These are phyloP conservation scores for Xylogone sp. DNA, from an alignment of 2,329 filamentous ascomycete genomes.

Conservation along the genomic window DNA sequence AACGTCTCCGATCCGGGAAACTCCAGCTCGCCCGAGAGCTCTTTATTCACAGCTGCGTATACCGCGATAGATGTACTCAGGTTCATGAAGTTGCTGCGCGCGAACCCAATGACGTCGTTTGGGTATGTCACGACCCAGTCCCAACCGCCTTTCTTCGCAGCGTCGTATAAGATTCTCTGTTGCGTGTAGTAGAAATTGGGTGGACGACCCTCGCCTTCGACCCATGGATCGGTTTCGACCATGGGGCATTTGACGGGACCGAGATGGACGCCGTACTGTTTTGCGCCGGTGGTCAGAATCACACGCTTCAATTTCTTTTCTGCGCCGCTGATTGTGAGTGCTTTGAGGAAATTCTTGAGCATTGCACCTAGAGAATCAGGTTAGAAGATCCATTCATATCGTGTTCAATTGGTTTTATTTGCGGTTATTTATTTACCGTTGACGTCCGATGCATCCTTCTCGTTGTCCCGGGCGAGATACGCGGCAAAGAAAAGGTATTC, in stretches of 20 bases:
- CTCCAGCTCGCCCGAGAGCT: conserved; percentile 27
- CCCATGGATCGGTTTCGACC: conserved; percentile 41
- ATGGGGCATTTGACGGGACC: conserved; percentile 44
- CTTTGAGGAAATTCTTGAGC: conserved; percentile 43
- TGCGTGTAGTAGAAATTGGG: conserved; percentile 51
- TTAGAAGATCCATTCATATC: no score
- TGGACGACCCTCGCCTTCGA: conserved; percentile 30
- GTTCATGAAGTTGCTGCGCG: conserved; percentile 32
- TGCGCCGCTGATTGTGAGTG: conserved; percentile 38
- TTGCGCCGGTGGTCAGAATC: conserved; percentile 43
- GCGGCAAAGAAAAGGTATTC: conserved; percentile 42
- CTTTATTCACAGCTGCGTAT: conserved; percentile 21
- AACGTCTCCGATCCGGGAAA: conserved; percentile 31
- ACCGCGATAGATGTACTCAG: conserved; percentile 7
- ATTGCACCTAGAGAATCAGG: conserved; percentile 32
- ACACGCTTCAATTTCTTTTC: conserved; percentile 41
- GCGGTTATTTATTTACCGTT: no score
- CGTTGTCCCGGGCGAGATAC: conserved; percentile 29
- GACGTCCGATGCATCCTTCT: conserved; percentile 28
- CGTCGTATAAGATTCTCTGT: conserved; percentile 35
- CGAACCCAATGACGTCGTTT: conserved; percentile 41
- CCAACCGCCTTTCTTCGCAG: conserved; percentile 27
- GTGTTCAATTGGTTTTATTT: no score
- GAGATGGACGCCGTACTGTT: conserved; percentile 51
- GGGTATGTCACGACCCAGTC: conserved; percentile 41